phyloP scores from a whole-genome alignment of 2,329 filamentous ascomycete species.

The Monilinia vaccinii-corymbosi region DNA sequence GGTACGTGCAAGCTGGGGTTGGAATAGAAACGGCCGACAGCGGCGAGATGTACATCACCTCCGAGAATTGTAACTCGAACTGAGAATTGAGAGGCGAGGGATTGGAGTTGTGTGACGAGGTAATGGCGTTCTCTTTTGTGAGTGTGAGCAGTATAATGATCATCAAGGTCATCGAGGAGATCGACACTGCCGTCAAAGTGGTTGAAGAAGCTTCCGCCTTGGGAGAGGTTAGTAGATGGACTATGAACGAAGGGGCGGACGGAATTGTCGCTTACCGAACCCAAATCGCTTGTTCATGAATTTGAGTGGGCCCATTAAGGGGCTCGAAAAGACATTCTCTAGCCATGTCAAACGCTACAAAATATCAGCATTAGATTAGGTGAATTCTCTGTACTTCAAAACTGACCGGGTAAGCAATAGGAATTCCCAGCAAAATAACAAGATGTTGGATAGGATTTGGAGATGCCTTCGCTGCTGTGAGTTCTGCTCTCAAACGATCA shows the following conservation, averaged over 20 bases:
- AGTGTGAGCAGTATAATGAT: constrained; percentile 87
- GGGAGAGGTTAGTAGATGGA: not conserved
- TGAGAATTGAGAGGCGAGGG: constrained; percentile 75
- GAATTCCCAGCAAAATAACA: constrained; percentile 78
- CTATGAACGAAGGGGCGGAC: not conserved
- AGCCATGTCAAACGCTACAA: constrained; percentile 79
- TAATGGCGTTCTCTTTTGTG: constrained; percentile 82
- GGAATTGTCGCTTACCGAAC: constrained; percentile 38
- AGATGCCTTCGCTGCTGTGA: constrained; percentile 54
- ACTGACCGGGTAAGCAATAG: constrained; percentile 70
- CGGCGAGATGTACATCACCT: constrained; percentile 88
- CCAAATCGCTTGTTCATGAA: constrained; percentile 88
- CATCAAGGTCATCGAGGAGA: constrained; percentile 84
- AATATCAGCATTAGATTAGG: constrained; percentile 3
- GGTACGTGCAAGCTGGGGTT: constrained; percentile 71
- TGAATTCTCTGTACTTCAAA: constrained; percentile 27
- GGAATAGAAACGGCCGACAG: constrained; percentile 89
- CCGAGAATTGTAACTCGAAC: constrained; percentile 86
- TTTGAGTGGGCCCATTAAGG: constrained; percentile 79
- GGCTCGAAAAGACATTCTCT: constrained; percentile 82
- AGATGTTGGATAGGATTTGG: constrained; percentile 81
- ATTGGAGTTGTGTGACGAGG: constrained; percentile 73
- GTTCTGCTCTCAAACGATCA: constrained; percentile 62
- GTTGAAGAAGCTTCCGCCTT: constrained; percentile 78
- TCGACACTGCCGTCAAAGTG: constrained; percentile 90